Conservation (phyloP, 768 basidiomycete species). For the Cystobasidium ongulense region DNA sequence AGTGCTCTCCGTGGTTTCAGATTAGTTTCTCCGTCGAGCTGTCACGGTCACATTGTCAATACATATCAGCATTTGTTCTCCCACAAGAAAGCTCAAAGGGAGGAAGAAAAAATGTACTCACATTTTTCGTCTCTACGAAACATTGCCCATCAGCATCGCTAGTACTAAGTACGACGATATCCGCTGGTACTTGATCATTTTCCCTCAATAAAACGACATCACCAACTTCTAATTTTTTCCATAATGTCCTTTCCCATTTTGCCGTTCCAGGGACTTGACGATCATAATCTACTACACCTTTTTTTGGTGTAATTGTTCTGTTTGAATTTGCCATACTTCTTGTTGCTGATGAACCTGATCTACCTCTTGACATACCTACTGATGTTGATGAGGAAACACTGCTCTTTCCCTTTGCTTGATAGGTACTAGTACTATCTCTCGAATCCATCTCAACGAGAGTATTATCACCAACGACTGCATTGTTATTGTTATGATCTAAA, state of each 20-base stretch:
- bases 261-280: constrained; percentile 62
- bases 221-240: constrained; percentile 99
- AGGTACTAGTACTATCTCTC: not conserved
- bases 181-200: constrained; percentile 93
- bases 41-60: not conserved
- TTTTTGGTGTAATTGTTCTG: constrained; percentile 20
- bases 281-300: constrained; percentile 74
- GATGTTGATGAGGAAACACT: not conserved
- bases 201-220: constrained; percentile 83
- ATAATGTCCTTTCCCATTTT: constrained; percentile 87
- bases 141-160: constrained; percentile 86
- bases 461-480: not conserved
- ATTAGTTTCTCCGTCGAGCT: constrained; percentile 89
- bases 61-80: not conserved
- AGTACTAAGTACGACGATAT: constrained; percentile 83
- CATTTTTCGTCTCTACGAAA: constrained; percentile 93
- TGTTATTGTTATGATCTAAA: constrained; percentile 7
- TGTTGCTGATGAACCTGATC: not conserved
- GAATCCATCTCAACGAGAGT: not conserved
- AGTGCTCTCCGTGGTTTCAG: constrained; percentile 75
- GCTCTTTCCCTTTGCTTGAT: not conserved
- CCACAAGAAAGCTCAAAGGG: not conserved
- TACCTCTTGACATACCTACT: not conserved
- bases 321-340: constrained; percentile 3
- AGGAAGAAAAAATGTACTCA: not conserved